Evolutionary conservation across 768 basidiomycete species (phyloP), one percentile per base, ranked within the genome.

Genomic region (Phlegmacium glaucopus): DNA sequence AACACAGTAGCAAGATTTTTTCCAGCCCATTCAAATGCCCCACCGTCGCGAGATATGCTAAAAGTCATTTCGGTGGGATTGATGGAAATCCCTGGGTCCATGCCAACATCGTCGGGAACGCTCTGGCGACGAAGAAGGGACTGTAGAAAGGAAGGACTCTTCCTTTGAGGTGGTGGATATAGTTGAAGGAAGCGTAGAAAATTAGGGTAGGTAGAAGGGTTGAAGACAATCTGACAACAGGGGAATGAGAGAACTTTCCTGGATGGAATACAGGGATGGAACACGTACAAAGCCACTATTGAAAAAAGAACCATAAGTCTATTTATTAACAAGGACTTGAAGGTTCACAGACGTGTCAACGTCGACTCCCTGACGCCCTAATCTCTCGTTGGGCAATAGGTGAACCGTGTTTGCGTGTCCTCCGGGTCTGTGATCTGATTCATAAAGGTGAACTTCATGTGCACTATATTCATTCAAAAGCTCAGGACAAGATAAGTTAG

Each of bases 341-440:
- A 37, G 45, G 6, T 8, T 32, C 16, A 72, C 85, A 53, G 66
- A 89, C 80, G 83, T 85, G 63, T 90, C 87, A 10, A 90, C 87
- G 28, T 78, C 71, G 1, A 83, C 71, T 4, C 68, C 63, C 27
- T 65, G 56, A 12, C 52, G 45, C 17, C 62, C 40, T 11, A 66
- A 50, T 48, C 69, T 63, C 9, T 66, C 70, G 32, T 66, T 67
- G 4, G 70, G 68, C 13, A 59, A 59, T 61, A 79, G 87, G 35
- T 60, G 61, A 8, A 88, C 80, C 0, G 89, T 90, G 59, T 91
- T 82, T 6, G 87, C 85, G 58, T 90, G 88, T 6, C 87, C 88
- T 10, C 88, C 87, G 0, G 82, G 77, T 38, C 84, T 75, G 39
- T 63, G 61, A 42, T 83, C 84, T 3, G 83, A 72, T 60, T 92